These are phyloP conservation scores for Xylaria grammica DNA, from an alignment of 495 filamentous ascomycete species.

Conservation along the genomic window DNA sequence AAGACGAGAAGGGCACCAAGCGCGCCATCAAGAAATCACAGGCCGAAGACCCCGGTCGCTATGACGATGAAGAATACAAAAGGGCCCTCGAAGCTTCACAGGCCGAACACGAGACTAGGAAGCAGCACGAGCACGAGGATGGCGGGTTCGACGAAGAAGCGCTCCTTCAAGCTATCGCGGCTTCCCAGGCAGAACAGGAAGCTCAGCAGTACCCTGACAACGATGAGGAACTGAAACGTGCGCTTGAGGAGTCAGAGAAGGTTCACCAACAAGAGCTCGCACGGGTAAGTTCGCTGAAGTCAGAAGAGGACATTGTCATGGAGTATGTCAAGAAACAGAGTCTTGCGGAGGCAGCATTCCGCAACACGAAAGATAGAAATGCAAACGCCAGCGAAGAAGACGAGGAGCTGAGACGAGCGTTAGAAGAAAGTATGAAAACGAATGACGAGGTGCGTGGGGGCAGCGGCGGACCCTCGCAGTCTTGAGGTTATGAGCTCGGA, in stretches of 20 bases:
- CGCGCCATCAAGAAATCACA: conserved; percentile 31
- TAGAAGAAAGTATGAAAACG: conserved; percentile 54
- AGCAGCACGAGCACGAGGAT: conserved; percentile 20
- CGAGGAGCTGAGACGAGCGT: conserved; percentile 50
- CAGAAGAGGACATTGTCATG: conserved; percentile 75
- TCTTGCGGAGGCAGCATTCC: conserved; percentile 65
- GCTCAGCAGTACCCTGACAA: conserved; percentile 34
- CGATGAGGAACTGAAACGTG: conserved; percentile 49
- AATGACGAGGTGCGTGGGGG: conserved; percentile 17
- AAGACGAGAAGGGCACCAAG: conserved; percentile 41
- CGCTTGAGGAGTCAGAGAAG: conserved; percentile 54
- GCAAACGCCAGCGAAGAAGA: conserved; percentile 38
- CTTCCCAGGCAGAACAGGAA: conserved; percentile 39
- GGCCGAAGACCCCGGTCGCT: conserved; percentile 8
- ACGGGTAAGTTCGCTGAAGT: conserved; percentile 49
- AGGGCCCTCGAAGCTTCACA: conserved; percentile 34
- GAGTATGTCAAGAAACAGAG: conserved; percentile 82
- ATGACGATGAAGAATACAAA: conserved; percentile 35
- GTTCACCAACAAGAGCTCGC: conserved; percentile 44
- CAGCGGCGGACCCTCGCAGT: conserved; percentile 31
- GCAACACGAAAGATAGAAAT: conserved; percentile 30
- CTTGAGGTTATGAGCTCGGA: too few relatives aligned
- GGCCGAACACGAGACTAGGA: conserved; percentile 19
- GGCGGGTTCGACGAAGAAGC: conserved; percentile 50
- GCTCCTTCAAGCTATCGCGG: conserved; percentile 51